Conservation (phyloP, 495 filamentous ascomycete genomes). For the Penicillium coffeae region DNA sequence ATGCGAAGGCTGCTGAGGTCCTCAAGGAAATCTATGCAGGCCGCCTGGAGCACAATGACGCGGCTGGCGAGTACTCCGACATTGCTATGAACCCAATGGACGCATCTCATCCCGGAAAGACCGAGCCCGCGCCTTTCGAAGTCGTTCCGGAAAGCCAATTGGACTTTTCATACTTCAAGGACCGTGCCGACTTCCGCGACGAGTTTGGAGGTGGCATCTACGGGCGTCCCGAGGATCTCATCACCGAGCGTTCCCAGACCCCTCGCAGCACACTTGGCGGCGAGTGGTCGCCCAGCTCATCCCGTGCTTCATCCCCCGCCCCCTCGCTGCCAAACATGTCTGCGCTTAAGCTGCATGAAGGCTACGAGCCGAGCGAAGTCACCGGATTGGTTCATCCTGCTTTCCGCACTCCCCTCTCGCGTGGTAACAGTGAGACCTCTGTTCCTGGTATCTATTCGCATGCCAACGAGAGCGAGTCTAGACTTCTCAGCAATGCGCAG, state of each 20-base stretch:
- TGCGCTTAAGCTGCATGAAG: constrained; percentile 24
- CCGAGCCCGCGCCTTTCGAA: constrained; percentile 61
- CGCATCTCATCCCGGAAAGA: constrained; percentile 67
- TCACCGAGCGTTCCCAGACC: constrained; percentile 62
- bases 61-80: constrained; percentile 65
- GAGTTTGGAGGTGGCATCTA: constrained; percentile 81
- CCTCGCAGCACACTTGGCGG: constrained; percentile 51
- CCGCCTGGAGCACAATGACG: constrained; percentile 61
- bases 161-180: constrained; percentile 89
- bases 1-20: constrained; percentile 78
- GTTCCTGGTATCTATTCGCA: constrained; percentile 29
- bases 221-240: constrained; percentile 60
- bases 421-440: constrained; percentile 20
- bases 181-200: constrained; percentile 80
- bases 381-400: constrained; percentile 32
- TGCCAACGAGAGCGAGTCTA: constrained; percentile 43
- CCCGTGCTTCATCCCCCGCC: constrained; percentile 46
- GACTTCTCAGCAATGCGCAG: constrained; percentile 42
- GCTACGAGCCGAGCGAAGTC: constrained; percentile 21
- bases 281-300: constrained; percentile 41
- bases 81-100: constrained; percentile 78
- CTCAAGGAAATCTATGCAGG: constrained; percentile 79
- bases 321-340: constrained; percentile 33
- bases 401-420: constrained; percentile 33
- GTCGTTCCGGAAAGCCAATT: constrained; percentile 85